Evolutionary conservation across 176 grass and related monocot genomes (phyloP).

Genomic region (Zea mays): Zm-B73-REFERENCE-NAM-5.0 NC_050096.1:39672001-39672500

Average conservation of each 20-base stretch:
- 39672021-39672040: constrained; percentile 68
- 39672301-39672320: no score
- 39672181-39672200: not conserved
- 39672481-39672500: not conserved
- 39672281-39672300: no score
- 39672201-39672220: no score
- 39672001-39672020: constrained; percentile 9
- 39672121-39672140: constrained; percentile 89
- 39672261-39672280: no score
- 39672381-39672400: not conserved
- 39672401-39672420: not conserved
- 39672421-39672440: constrained; percentile 13
- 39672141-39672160: constrained; percentile 33
- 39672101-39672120: constrained; percentile 81
- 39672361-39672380: no score
- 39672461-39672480: not conserved
- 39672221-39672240: no score
- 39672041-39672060: constrained; percentile 91
- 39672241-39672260: no score
- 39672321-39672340: no score
- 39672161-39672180: not conserved
- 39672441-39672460: constrained; percentile 9
- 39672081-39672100: constrained; percentile 82
- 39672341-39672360: no score
- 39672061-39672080: constrained; percentile 89